Base-by-base conservation (phyloP, 1,284 basidiomycete genomes). In the Anthracocystis walkeri region DNA sequence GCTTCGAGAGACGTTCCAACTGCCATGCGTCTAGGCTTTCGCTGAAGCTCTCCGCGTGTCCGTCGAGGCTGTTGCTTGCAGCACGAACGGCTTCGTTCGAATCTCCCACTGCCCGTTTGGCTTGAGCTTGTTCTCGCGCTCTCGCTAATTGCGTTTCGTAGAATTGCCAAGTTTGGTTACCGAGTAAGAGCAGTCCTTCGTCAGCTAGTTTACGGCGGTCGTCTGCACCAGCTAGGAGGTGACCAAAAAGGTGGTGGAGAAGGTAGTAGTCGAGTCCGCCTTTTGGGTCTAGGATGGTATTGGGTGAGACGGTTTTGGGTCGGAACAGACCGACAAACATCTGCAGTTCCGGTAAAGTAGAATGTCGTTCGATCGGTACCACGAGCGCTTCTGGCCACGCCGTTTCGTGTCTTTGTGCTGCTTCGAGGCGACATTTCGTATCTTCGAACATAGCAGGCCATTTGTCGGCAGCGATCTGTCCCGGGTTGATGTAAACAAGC, bases 321-420 rank as follows among this genome's bases (percentile, higher is more conserved):
- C 68, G 57, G 85, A 97, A 96, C 11, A 94, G 87, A 0, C 88
- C 86, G 14, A 95, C 92, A 54, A 97, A 91, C 3, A 87, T 86
- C 69, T 90, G 90, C 1, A 97, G 88, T 82, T 97, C 95, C 0
- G 92, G 92, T 0, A 95, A 88, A 0, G 92, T 88, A 0, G 93
- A 95, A 80, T 97, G 95, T 0, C 95, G 90, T 4, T 90, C 90
- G 1, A 96, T 87, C 0, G 94, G 93, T 0, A 76, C 65, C 7
- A 72, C 51, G 1, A 77, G 38, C 8, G 56, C 57, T 41, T 56
- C 61, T 2, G 77, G 77, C 74, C 75, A 79, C 4, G 70, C 58
- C 1, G 70, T 75, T 21, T 70, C 60, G 3, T 53, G 42, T 16
- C 56, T 20, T 35, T 59, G 51, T 16, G 77, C 77, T 10, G 62